Evolutionary conservation across 106 monocot genomes (phyloP), one percentile per base, ranked within the genome.

Genomic region (Dendrobium huoshanense): DNA sequence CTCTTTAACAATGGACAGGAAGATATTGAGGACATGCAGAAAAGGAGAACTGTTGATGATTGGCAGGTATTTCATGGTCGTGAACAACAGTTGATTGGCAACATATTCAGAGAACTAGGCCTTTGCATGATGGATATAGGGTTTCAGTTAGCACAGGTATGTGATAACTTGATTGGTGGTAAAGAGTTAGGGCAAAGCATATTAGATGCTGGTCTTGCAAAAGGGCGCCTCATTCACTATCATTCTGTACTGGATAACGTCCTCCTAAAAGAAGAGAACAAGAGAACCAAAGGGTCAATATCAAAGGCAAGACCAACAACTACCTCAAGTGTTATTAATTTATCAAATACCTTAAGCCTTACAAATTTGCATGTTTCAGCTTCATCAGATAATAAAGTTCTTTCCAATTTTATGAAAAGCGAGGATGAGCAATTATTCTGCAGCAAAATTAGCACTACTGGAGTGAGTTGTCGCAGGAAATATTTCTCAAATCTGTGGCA

Each of bases 141-240:
- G 10, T 79, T 94, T 77, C 81, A n/a, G 49, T 56, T 97, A 77
- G 92, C 97, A 70, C 86, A 75, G 70, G 58, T 89, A 82, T 97
- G 97, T 84, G 97, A 94, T 80, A 92, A 76, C 41, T 79, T 41
- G 77, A 88, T 90, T 45, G 90, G 89, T 51, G 80, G 83, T 77
- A 61, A 77, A 61, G 92, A 87, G 55, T 67, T 97, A 27, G 89
- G 92, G 65, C 45, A 88, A 59, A 91, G 89, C 77, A 88, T 97
- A 47, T 59, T 89, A 58, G 83, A 89, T 41, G 91, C 92, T 6
- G 79, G 92, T 25, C 88, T 82, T 29, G 97, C 90, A 22, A 97
- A 97, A 80, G 97, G 92, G 0, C 87, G 97, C 41, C 94, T 97
- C 45, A 94, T 97, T 68, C 96, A 96, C 67, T 96, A 96, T 75